Conservation (phyloP, 306 rosid species). For the Cucumis melo region DNA sequence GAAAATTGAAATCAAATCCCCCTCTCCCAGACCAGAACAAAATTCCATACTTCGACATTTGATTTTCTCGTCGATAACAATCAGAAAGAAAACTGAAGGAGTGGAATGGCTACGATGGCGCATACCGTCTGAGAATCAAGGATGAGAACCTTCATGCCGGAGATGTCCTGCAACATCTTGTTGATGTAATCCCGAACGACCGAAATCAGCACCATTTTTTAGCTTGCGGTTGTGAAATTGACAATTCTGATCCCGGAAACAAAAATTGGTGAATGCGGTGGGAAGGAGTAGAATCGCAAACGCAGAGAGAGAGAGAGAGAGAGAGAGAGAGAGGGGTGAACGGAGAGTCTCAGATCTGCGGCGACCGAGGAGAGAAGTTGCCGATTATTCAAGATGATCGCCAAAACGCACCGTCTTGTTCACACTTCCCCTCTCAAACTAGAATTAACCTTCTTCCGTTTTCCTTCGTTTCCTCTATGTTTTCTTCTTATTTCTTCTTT, state of each 20-base stretch:
- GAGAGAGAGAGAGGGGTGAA: not conserved
- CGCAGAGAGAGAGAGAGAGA: not conserved
- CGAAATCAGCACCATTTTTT: conserved; percentile 51
- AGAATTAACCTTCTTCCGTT: not conserved
- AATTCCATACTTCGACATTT: not conserved
- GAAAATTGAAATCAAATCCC: not conserved
- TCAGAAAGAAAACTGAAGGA: not conserved
- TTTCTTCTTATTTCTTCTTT: not conserved
- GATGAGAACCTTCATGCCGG: conserved; percentile 96
- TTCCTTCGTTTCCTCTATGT: not conserved
- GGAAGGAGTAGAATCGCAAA: not conserved
- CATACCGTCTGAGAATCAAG: conserved; percentile 91
- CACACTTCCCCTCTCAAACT: not conserved
- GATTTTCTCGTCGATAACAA: not conserved
- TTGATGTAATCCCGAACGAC: conserved; percentile 71
- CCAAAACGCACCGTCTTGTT: not conserved
- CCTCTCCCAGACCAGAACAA: not conserved
- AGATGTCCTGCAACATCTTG: conserved; percentile 93
- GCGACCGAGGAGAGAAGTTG: not conserved
- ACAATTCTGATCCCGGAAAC: not conserved
- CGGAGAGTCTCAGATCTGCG: conserved; percentile 17
- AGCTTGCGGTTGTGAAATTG: not conserved
- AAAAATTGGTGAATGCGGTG: not conserved
- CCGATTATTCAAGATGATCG: not conserved
- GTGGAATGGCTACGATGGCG: not conserved